These are phyloP conservation scores for Mallotus repandus DNA, from an alignment of 441 rosid species.

Conservation along the genomic window DNA sequence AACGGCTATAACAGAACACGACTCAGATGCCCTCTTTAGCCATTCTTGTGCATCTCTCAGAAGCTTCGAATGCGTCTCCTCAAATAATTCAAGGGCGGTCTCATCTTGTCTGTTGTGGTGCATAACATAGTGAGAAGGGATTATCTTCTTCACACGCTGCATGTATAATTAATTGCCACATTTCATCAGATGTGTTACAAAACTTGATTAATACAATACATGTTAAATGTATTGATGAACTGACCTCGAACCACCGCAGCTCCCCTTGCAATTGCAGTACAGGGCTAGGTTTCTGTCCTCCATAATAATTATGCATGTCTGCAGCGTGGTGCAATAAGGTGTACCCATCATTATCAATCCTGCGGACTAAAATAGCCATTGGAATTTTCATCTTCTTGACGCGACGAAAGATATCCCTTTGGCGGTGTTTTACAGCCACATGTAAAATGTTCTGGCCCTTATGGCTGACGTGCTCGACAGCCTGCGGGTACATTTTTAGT, in stretches of 20 bases:
- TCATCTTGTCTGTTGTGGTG: not conserved
- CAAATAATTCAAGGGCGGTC: constrained; percentile 19
- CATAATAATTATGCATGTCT: not conserved
- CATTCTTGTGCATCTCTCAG: constrained; percentile 20
- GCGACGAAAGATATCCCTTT: constrained; percentile 2
- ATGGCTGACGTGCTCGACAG: constrained; percentile 9
- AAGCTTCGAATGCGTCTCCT: not conserved
- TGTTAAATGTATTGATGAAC: not conserved
- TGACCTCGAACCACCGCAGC: constrained; percentile 26
- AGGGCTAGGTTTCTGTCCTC: constrained; percentile 12
- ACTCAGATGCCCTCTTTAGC: constrained; percentile 25
- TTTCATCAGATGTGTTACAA: too few species aligned
- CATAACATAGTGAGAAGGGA: constrained; percentile 16
- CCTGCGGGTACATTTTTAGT: constrained; percentile 19
- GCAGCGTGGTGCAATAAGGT: constrained; percentile 30
- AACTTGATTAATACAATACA: too few species aligned
- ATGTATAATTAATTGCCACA: not conserved
- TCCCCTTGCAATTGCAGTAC: constrained; percentile 26
- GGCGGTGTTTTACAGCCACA: constrained; percentile 23
- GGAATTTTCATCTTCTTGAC: not conserved
- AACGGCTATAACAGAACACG: constrained; percentile 27
- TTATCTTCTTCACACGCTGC: constrained; percentile 10
- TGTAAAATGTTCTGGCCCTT: constrained; percentile 29
- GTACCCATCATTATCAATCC: constrained; percentile 24
- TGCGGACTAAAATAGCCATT: not conserved